Base-by-base conservation (phyloP, 805 yeast species). In the Cyberlindnera petersonii region DNA sequence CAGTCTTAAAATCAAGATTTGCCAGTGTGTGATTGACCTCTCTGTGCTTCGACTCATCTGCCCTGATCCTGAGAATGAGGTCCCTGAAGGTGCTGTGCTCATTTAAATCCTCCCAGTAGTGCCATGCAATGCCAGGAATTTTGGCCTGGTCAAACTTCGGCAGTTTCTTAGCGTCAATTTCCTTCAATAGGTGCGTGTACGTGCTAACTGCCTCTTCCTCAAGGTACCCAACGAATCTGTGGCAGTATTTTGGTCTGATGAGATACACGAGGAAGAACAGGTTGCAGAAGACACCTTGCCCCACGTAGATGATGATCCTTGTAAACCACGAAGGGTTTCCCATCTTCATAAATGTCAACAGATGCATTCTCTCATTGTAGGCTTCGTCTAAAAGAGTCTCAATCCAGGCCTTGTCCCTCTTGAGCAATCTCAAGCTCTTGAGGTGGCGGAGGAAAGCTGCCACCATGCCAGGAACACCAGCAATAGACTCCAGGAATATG, bases 391-490 rank as follows among this genome's bases (percentile, higher is more conserved):
- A 63, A 27, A 82, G 63, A 2, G 88, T 80, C 56, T 82, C 86
- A 45, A 82, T 71, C 82, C 86, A 82, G 1, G 85, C 87, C 52
- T 77, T 73, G 56, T 82, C 89, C 43, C 88, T 62, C 51, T 69
- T 69, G 48, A 82, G 63, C 35, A 79, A 58, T 47, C 89, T 63
- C 33, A 82, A 56, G 2, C 85, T 73, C 46, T 77, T 79, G 50
- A 82, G 66, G 55, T 82, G 88, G 41, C 88, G 71, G 30, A 82
- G 58, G 60, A 80, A 82, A 1, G 83, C 82, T 4, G 85, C 89
- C 33, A 78, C 83, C 69, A 79, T 74, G 9, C 89, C 88, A 1
- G 89, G 89, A n/a, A 82, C 85, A 8, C 86, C 88, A 5, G 89
- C 89, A 40, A 82, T 69, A 43, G 79, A 72, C 58, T 82, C 89